Conservation (phyloP, 352 stramenopile species). For the Phytophthora melonis region DNA sequence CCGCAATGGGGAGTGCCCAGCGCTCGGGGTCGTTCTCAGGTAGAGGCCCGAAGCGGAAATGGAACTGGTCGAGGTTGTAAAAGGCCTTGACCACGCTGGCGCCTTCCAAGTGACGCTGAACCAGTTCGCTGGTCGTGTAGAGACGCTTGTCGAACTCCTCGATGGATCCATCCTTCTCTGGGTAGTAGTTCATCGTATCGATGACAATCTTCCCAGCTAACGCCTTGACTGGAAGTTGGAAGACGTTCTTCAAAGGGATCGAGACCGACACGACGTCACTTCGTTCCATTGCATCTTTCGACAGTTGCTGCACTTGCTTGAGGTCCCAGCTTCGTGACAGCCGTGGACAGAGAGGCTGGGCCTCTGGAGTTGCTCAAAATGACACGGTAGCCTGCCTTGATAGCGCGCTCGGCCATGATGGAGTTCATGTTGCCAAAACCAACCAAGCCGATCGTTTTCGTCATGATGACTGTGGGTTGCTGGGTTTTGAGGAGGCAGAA, state of each 20-base stretch:
- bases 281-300: slow-evolving; percentile 12
- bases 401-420: slow-evolving; percentile 4
- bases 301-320: slow-evolving; percentile 7
- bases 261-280: slow-evolving; percentile 23
- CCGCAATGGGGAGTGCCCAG: slow-evolving; percentile 18
- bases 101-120: slow-evolving; percentile 9
- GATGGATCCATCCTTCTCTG: slow-evolving; percentile 8
- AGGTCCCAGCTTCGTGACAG: slow-evolving; percentile 9
- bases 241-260: slow-evolving; percentile 10
- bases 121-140: slow-evolving; percentile 6
- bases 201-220: slow-evolving; percentile 23
- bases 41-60: slow-evolving; percentile 8
- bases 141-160: slow-evolving; percentile 6
- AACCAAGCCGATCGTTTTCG: slow-evolving; percentile 15
- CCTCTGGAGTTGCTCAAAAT: slow-evolving; percentile 24
- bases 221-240: slow-evolving; percentile 1
- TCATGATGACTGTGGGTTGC: not conserved
- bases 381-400: slow-evolving; percentile 21
- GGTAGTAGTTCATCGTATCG: slow-evolving; percentile 22
- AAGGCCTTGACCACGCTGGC: slow-evolving; percentile 15
- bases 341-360: not conserved
- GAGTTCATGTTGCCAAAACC: slow-evolving; percentile 10
- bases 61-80: slow-evolving; percentile 23
- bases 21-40: slow-evolving; percentile 10
- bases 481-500: not conserved